Percentiles rank a stretch among this genome's conserved stretches.
These are phyloP conservation scores for Larix sibirica DNA, from an alignment of 83 land plant genomes.

Conservation along the genomic window DNA sequence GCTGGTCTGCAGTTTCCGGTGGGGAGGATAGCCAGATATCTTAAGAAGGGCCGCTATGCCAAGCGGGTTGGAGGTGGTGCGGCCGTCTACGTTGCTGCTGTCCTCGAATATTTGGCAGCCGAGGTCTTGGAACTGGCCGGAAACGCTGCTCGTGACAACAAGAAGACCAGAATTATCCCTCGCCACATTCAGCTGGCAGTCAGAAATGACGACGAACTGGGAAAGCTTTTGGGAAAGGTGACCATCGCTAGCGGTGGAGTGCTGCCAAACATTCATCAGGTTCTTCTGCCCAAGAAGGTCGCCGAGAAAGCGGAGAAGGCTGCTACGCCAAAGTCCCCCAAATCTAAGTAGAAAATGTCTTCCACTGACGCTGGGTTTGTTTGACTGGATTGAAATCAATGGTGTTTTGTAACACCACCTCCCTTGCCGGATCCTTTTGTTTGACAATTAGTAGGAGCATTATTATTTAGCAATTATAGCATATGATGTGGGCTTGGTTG, in stretches of 20 bases:
- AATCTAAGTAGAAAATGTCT: not conserved
- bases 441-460: too few relatives aligned
- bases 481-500: too few relatives aligned
- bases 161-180: constrained; percentile 20
- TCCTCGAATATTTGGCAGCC: not conserved
- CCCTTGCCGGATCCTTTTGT: too few relatives aligned
- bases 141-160: constrained; percentile 22
- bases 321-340: not conserved
- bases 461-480: too few relatives aligned
- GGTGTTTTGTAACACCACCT: constrained; percentile 3
- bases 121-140: constrained; percentile 19
- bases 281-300: constrained; percentile 18
- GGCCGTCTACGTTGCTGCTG: not conserved
- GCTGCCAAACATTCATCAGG: constrained; percentile 14
- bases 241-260: constrained; percentile 20
- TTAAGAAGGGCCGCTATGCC: not conserved
- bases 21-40: not conserved
- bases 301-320: not conserved
- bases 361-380: not conserved
- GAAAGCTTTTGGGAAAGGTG: constrained; percentile 13
- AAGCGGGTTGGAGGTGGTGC: not conserved
- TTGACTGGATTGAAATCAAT: not conserved
- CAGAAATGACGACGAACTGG: constrained; percentile 20
- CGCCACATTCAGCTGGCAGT: constrained; percentile 16
- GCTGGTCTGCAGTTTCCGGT: not conserved